A percentile compares a stretch with the other conserved stretches of the same genome.
Conservation (phyloP, 345 rosid species). For the Raphanus sativus region DNA sequence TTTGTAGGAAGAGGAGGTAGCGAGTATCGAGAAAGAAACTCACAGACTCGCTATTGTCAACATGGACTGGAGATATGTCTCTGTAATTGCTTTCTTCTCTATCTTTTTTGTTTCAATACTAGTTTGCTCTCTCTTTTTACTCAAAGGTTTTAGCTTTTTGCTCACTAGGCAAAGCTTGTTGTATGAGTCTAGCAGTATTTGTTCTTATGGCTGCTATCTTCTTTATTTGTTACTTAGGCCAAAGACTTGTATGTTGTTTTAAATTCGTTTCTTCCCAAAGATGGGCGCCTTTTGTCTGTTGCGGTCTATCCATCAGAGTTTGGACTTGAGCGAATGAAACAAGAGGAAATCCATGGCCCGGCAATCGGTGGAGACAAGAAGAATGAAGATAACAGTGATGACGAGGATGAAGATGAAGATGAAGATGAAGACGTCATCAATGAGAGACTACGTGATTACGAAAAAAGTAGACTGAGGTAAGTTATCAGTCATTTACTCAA, state of each 20-base stretch:
- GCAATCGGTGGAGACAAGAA: slow-evolving; percentile 56
- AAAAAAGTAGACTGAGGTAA: slow-evolving; percentile 77
- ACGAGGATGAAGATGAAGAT: slow-evolving; percentile 37
- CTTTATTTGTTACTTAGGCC: slow-evolving; percentile 48
- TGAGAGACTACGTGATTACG: slow-evolving; percentile 73
- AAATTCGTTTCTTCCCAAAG: slow-evolving; percentile 80
- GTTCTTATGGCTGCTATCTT: slow-evolving; percentile 2
- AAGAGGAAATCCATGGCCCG: slow-evolving; percentile 94
- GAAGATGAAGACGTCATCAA: slow-evolving; percentile 45
- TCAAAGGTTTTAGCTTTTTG: background rate
- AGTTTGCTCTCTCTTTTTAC: too few relatives aligned
- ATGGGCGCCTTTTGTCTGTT: slow-evolving; percentile 69
- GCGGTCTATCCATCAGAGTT: slow-evolving; percentile 89
- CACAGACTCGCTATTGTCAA: slow-evolving; percentile 72
- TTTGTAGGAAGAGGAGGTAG: slow-evolving; percentile 64
- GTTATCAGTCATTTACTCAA: slow-evolving; percentile 7
- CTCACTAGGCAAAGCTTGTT: background rate
- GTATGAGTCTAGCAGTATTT: background rate
- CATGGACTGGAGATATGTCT: slow-evolving; percentile 94
- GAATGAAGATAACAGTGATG: slow-evolving; percentile 40
- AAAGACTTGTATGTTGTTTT: slow-evolving; percentile 76
- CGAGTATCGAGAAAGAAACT: slow-evolving; percentile 64
- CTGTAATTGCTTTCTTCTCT: slow-evolving; percentile 48
- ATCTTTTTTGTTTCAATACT: too few relatives aligned
- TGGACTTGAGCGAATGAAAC: slow-evolving; percentile 85